These are phyloP conservation scores for Lactarius akahatsu DNA, from an alignment of 768 basidiomycete genomes.

Conservation along the genomic window DNA sequence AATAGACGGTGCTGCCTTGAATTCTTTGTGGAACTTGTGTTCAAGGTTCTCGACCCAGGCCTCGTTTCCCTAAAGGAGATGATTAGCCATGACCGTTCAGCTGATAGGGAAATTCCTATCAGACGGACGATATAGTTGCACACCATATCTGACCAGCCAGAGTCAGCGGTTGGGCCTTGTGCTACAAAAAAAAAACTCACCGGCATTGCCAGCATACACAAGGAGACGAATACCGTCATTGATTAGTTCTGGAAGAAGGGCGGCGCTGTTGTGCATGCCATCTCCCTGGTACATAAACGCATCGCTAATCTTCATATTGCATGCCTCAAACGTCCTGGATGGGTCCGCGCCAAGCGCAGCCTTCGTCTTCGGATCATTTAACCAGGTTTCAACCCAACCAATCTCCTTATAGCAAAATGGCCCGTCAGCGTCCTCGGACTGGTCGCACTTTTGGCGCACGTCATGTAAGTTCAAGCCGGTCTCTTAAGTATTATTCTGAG, in stretches of 20 bases:
- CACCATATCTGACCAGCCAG: slow-evolving; percentile 54
- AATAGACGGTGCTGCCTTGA: slow-evolving; percentile 45
- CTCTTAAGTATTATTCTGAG: slow-evolving; percentile 41
- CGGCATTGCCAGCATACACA: slow-evolving; percentile 89
- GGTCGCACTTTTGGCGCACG: slow-evolving; percentile 74
- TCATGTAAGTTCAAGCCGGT: slow-evolving; percentile 89
- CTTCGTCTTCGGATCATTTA: slow-evolving; percentile 79
- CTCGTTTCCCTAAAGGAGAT: slow-evolving; percentile 59
- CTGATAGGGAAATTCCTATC: not conserved
- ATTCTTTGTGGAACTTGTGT: slow-evolving; percentile 61
- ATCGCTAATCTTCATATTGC: slow-evolving; percentile 78
- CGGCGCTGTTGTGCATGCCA: slow-evolving; percentile 77
- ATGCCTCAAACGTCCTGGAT: slow-evolving; percentile 57
- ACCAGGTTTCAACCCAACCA: slow-evolving; percentile 85
- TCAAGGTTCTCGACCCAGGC: slow-evolving; percentile 69
- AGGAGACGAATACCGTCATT: slow-evolving; percentile 80
- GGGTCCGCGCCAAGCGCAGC: slow-evolving; percentile 71
- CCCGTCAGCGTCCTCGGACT: slow-evolving; percentile 53
- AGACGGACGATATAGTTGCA: slow-evolving; percentile 73
- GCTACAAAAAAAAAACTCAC: slow-evolving; percentile 11
- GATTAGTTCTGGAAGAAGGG: slow-evolving; percentile 75
- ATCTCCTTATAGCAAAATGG: slow-evolving; percentile 77
- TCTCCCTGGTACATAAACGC: slow-evolving; percentile 84
- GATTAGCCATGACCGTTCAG: not conserved
- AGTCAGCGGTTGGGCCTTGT: not conserved